Percentiles rank a stretch among this genome's conserved stretches.
phyloP scores from a whole-genome alignment of 345 rosid genomes.

The Noccaea caerulescens region DNA sequence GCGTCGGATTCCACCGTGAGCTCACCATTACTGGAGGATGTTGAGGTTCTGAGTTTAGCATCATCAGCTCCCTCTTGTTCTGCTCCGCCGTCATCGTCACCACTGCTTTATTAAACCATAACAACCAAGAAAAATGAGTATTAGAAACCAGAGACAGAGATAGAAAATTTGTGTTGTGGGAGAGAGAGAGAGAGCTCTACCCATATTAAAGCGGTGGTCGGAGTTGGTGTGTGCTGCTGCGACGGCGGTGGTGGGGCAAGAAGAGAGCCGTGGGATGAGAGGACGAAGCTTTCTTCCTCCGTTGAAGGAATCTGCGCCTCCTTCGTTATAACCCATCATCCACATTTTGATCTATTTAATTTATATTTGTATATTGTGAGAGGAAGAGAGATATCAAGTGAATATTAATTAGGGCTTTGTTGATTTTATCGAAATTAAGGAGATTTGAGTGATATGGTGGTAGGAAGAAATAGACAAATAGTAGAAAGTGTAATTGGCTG shows the following conservation, averaged over 20 bases:
- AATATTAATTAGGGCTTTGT: conserved; percentile 19
- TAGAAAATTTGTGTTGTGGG: neutral
- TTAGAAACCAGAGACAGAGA: neutral
- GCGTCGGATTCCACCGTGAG: conserved; percentile 96
- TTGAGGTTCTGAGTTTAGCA: conserved; percentile 55
- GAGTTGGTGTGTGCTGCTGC: conserved; percentile 54
- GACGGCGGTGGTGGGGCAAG: conserved; percentile 48
- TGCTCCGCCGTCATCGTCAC: conserved; percentile 57
- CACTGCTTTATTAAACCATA: conserved; percentile 27
- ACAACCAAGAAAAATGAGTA: conserved; percentile 13
- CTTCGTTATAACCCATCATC: conserved; percentile 89
- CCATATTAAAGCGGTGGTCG: conserved; percentile 61
- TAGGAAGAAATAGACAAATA: conserved; percentile 21
- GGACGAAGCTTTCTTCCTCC: conserved; percentile 82
- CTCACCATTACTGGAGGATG: conserved; percentile 56
- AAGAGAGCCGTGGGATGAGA: conserved; percentile 70
- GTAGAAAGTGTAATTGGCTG: conserved; percentile 28
- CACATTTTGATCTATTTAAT: conserved; percentile 56
- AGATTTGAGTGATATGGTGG: conserved; percentile 42
- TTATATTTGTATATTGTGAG: neutral
- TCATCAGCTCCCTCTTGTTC: conserved; percentile 61
- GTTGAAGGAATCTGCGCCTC: conserved; percentile 62
- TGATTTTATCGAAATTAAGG: neutral
- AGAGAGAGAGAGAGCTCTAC: conserved; percentile 16
- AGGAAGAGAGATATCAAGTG: neutral